These are phyloP conservation scores for Gonapodya sp. DNA, from an alignment of 192 early-diverging fungal genomes.

Conservation along the genomic window DNA sequence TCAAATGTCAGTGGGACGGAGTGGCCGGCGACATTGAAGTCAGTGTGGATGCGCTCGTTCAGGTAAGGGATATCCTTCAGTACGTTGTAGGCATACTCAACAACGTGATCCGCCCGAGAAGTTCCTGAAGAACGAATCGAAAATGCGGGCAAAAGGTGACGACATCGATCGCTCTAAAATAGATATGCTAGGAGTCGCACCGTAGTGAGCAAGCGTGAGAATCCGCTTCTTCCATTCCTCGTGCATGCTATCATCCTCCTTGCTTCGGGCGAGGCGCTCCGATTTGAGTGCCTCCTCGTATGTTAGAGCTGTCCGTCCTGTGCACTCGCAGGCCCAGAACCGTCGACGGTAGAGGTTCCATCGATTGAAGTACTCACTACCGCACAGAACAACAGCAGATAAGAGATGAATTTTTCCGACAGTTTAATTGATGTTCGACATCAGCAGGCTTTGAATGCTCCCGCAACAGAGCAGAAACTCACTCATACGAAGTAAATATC, in stretches of 20 bases:
- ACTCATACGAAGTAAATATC: slow-evolving; percentile 50
- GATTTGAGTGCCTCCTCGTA: slow-evolving; percentile 70
- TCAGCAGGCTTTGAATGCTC: slow-evolving; percentile 14
- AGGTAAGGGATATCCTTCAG: slow-evolving; percentile 12
- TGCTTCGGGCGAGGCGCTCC: slow-evolving; percentile 55
- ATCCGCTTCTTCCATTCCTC: slow-evolving; percentile 49
- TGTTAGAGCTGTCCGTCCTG: slow-evolving; percentile 63
- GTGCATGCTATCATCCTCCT: slow-evolving; percentile 55
- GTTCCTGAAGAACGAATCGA: not conserved
- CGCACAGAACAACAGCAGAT: slow-evolving; percentile 12
- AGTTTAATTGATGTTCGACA: slow-evolving; percentile 10
- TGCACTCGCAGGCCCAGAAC: slow-evolving; percentile 68
- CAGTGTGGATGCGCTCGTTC: slow-evolving; percentile 29
- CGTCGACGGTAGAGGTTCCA: slow-evolving; percentile 56
- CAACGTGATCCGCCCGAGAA: not conserved
- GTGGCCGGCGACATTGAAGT: slow-evolving; percentile 36
- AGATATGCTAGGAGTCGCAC: slow-evolving; percentile 21
- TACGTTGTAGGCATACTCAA: slow-evolving; percentile 19
- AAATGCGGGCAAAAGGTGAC: not conserved
- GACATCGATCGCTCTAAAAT: not conserved
- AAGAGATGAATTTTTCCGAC: slow-evolving; percentile 12
- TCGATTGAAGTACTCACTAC: slow-evolving; percentile 60
- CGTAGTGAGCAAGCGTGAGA: slow-evolving; percentile 62
- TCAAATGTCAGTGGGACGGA: slow-evolving; percentile 17
- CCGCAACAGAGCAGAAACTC: slow-evolving; percentile 21